Evolutionary conservation across 2,329 filamentous ascomycete species (phyloP).

Genomic region (Colletotrichum euphorbiae): DNA sequence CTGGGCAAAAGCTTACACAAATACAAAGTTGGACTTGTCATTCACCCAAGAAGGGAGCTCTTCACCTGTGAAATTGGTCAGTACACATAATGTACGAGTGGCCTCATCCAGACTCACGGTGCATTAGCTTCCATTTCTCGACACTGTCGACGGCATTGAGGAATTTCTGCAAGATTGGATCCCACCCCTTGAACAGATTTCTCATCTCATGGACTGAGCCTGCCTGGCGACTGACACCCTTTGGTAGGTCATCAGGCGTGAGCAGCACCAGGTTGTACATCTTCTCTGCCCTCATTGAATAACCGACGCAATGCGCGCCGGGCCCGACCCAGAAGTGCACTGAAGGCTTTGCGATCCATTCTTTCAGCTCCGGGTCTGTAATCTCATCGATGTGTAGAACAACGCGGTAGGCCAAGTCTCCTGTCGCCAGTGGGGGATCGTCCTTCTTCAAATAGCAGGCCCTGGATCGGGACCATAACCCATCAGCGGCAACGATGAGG

Average conservation of each 20-base stretch:
- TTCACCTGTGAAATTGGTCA: conserved; percentile 47
- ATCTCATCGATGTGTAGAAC: conserved; percentile 66
- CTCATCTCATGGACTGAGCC: conserved; percentile 72
- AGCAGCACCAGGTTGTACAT: conserved; percentile 76
- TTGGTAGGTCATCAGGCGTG: conserved; percentile 71
- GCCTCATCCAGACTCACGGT: conserved; percentile 47
- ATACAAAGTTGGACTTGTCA: conserved; percentile 61
- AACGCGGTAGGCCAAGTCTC: conserved; percentile 74
- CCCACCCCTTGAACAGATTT: conserved; percentile 71
- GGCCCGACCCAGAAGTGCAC: conserved; percentile 75
- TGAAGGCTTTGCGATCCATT: conserved; percentile 63
- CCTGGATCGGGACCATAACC: conserved; percentile 70
- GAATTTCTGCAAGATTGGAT: conserved; percentile 64
- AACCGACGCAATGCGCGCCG: conserved; percentile 70
- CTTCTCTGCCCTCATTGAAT: conserved; percentile 67
- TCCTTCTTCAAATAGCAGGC: conserved; percentile 58
- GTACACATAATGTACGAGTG: not conserved
- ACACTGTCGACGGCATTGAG: conserved; percentile 66
- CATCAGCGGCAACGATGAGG: conserved; percentile 72
- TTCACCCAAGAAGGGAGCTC: conserved; percentile 68
- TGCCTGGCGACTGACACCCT: conserved; percentile 60
- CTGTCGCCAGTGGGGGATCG: conserved; percentile 66
- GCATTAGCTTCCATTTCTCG: conserved; percentile 78
- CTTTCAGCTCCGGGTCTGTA: conserved; percentile 59
- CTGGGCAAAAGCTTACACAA: conserved; percentile 50